Evolutionary conservation across 768 basidiomycete genomes (phyloP).

Genomic region (Boletus bicolor): DNA sequence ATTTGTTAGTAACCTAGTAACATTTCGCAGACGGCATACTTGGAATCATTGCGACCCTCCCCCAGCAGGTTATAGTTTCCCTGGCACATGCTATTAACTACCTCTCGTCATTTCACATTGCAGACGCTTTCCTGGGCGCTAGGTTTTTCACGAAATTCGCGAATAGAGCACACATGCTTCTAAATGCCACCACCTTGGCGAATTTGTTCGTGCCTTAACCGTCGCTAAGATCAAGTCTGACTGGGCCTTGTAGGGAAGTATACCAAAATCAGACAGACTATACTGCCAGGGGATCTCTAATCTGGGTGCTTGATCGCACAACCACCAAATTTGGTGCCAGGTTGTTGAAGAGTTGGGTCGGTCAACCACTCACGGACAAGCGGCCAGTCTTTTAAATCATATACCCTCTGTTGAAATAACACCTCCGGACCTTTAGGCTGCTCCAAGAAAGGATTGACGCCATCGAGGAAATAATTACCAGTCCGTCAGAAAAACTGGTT

Average conservation of each 20-base stretch:
- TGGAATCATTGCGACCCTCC: slow-evolving; percentile 61
- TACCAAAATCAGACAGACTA: slow-evolving; percentile 87
- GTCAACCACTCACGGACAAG: slow-evolving; percentile 75
- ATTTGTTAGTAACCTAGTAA: neutral
- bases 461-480: slow-evolving; percentile 74
- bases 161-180: slow-evolving; percentile 76
- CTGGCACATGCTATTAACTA: slow-evolving; percentile 72
- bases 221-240: neutral
- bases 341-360: slow-evolving; percentile 81
- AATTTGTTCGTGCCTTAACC: slow-evolving; percentile 52
- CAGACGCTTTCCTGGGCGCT: slow-evolving; percentile 73
- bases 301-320: slow-evolving; percentile 85
- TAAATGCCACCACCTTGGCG: slow-evolving; percentile 82
- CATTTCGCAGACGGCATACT: slow-evolving; percentile 51
- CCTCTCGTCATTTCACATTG: slow-evolving; percentile 70
- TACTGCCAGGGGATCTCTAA: slow-evolving; percentile 67
- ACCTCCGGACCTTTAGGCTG: slow-evolving; percentile 42
- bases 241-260: slow-evolving; percentile 58
- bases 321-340: slow-evolving; percentile 87
- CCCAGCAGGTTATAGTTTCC: slow-evolving; percentile 65
- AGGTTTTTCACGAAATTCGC: slow-evolving; percentile 79
- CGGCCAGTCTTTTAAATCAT: slow-evolving; percentile 39
- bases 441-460: slow-evolving; percentile 79
- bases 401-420: neutral
- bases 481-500: slow-evolving; percentile 58